Percentiles rank a stretch among this genome's conserved stretches.
Evolutionary conservation across 1,139 yeast genomes (phyloP).

Genomic region (Zygosaccharomyces pseudobailii): DNA sequence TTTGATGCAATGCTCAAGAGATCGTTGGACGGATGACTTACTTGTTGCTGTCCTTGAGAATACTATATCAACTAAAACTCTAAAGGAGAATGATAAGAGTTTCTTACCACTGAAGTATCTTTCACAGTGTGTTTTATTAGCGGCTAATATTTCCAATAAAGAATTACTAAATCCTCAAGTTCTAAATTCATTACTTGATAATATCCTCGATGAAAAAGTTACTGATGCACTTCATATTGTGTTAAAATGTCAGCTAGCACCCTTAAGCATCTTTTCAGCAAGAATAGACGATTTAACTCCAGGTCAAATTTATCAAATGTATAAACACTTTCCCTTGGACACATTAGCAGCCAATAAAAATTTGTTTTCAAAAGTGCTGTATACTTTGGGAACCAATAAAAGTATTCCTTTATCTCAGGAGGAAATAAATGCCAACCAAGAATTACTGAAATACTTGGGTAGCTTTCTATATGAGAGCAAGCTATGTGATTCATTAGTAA

Average conservation of each 20-base stretch:
- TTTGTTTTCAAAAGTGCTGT: conserved; percentile 13
- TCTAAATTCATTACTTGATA: conserved; percentile 12
- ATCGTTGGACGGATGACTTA: background rate
- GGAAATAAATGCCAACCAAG: conserved; percentile 10
- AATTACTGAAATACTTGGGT: conserved; percentile 1
- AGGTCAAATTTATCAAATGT: conserved; percentile 14
- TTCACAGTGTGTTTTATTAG: conserved; percentile 15
- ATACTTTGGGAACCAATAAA: conserved; percentile 13
- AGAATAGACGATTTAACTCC: conserved; percentile 14
- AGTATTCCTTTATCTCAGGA: conserved; percentile 12
- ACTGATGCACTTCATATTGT: conserved; percentile 17
- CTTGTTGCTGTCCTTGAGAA: conserved; percentile 3
- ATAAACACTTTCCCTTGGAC: conserved; percentile 12
- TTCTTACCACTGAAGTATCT: conserved; percentile 11
- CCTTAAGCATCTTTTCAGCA: conserved; percentile 11
- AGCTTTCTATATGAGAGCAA: background rate
- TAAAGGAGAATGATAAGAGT: conserved; percentile 18
- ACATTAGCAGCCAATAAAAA: conserved; percentile 7
- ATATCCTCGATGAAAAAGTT: conserved; percentile 14
- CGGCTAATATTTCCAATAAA: conserved; percentile 11
- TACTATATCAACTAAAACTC: background rate
- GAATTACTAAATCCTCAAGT: conserved; percentile 6
- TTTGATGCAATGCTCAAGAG: conserved; percentile 12
- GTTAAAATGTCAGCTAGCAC: conserved; percentile 9
- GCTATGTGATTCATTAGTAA: background rate